Percentiles rank a stretch among this genome's conserved stretches.
These are phyloP conservation scores for Mesostigma viride DNA, from an alignment of 139 green algal species.

Conservation along the genomic window DNA sequence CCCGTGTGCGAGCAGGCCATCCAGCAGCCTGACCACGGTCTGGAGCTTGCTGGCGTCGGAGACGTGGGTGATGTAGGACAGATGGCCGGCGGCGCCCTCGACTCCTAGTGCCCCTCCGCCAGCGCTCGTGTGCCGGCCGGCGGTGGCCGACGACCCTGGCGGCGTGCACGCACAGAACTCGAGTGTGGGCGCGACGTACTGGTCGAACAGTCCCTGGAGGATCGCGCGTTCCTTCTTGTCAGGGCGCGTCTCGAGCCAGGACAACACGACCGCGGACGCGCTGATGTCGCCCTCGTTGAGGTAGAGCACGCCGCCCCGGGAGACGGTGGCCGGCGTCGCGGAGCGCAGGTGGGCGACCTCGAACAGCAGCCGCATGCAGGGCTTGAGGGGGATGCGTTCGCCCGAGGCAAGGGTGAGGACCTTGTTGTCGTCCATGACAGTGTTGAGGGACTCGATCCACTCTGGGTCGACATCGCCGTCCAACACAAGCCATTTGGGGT, in stretches of 20 bases:
- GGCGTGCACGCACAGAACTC: no score
- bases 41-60: no score
- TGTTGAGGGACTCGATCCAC: conserved; percentile 21
- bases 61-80: no score
- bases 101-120: no score
- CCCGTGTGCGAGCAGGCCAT: conserved; percentile 45
- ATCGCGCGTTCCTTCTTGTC: conserved; percentile 16
- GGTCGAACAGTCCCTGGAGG: conserved; percentile 65
- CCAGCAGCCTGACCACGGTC: no score
- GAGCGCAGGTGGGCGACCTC: conserved; percentile 1
- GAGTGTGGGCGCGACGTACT: conserved; percentile 61
- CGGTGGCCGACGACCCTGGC: no score
- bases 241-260: conserved; percentile 18
- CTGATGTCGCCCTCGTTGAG: conserved; percentile 7
- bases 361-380: conserved; percentile 13
- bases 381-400: conserved; percentile 10
- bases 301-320: conserved; percentile 10
- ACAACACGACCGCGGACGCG: conserved; percentile 2
- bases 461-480: conserved; percentile 11
- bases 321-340: conserved; percentile 15
- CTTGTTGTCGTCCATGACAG: conserved; percentile 21
- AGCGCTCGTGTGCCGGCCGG: no score
- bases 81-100: no score
- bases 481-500: conserved; percentile 13
- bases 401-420: conserved; percentile 2